These are phyloP conservation scores for Plasmodiophora brassicae DNA, from an alignment of 208 protist genomes.

Conservation along the genomic window DNA sequence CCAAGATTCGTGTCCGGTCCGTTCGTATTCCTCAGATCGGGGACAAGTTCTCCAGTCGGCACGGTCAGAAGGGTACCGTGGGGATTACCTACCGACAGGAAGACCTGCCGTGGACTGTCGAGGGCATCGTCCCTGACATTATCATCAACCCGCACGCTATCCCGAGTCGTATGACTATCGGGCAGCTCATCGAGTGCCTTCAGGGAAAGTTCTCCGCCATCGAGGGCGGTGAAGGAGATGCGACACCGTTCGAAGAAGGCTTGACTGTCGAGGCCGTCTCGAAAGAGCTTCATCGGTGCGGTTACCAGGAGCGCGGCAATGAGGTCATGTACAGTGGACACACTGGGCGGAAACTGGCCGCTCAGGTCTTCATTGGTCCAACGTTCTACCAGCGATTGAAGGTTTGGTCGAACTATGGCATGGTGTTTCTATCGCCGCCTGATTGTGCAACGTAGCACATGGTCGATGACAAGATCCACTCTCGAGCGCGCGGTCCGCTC, in stretches of 20 bases:
- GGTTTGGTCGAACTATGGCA: neutral
- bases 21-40: conserved; percentile 69
- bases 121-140: conserved; percentile 93
- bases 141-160: conserved; percentile 98
- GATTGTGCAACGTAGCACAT: conserved; percentile 82
- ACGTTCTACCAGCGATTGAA: conserved; percentile 85
- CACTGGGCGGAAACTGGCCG: conserved; percentile 79
- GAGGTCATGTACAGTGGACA: conserved; percentile 85
- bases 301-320: conserved; percentile 55
- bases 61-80: conserved; percentile 94
- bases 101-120: conserved; percentile 87
- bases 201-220: conserved; percentile 53
- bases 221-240: conserved; percentile 78
- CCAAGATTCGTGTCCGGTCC: conserved; percentile 79
- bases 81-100: conserved; percentile 91
- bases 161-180: conserved; percentile 96
- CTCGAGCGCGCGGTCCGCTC: conserved; percentile 76
- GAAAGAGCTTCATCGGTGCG: conserved; percentile 43
- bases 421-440: neutral
- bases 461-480: conserved; percentile 90
- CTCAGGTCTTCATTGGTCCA: conserved; percentile 85
- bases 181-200: conserved; percentile 88
- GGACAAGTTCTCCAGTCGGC: conserved; percentile 93
- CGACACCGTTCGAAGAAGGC: conserved; percentile 85
- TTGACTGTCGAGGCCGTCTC: conserved; percentile 70